Evolutionary conservation across 257 asterid genomes (phyloP), one percentile per base, ranked within the genome.

Genomic region (Penstemon newberryi): DNA sequence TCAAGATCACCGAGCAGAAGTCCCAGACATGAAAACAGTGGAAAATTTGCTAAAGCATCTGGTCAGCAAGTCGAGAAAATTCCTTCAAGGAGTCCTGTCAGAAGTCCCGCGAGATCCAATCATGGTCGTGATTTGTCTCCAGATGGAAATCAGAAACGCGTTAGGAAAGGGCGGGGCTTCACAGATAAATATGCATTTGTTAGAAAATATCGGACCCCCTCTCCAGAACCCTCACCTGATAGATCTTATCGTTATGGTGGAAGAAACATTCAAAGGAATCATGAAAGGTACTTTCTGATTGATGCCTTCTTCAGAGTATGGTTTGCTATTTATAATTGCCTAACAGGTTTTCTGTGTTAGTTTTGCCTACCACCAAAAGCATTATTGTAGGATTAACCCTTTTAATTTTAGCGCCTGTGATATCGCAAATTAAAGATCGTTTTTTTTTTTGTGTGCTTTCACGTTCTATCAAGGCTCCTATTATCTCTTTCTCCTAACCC

Each of bases 81-180:
- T 72, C 72, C 43, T 69, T 69, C 87, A 38, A 61, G 73, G 75
- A 81, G 80, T 70, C 85, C 91, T 44, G 69, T 54, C 59, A 74
- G 66, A 12, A 77, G 75, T 67, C 78, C 18, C 19, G 63, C 80
- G 63, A 25, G 78, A 79, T 59, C 77, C 82, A 75, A 62, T 66
- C 92, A 40, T 46, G 89, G 74, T 46, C 83, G 82, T 60, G 81
- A 76, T 63, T 69, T 78, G 60, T 78, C 88, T 25, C 97, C 95
- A 7, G 86, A 85, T 84, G 97, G 90, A 71, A 83, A 84, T 62
- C 84, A 78, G 53, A 91, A 85, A 78, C 97, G 99, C 37, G 69
- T 91, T 7, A 89, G 96, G 47, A 94, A 94, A 83, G 99, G 99
- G 56, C 95, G 99, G 53, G 99, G 99, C 55, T 94, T 94, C 64